These are phyloP conservation scores for Halophytophthora polymorphica DNA, from an alignment of 352 stramenopile genomes.

Conservation along the genomic window DNA sequence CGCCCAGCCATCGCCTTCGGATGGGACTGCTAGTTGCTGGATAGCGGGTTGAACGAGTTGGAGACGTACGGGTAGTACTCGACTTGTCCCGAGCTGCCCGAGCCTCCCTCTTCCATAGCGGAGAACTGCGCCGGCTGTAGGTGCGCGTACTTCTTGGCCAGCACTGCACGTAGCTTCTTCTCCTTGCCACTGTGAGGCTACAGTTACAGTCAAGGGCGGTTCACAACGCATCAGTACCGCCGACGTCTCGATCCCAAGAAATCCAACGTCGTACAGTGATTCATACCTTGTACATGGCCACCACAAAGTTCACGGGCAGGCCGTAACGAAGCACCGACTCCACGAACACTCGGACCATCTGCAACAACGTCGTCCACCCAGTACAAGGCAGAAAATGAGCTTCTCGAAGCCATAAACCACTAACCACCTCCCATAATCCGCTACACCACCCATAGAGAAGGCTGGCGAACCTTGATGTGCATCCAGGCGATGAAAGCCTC, in stretches of 20 bases:
- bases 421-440: not conserved
- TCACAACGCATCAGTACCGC: constrained; percentile 2
- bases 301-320: constrained; percentile 95
- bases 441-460: not conserved
- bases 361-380: constrained; percentile 1
- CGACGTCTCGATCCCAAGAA: not conserved
- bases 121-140: constrained; percentile 83
- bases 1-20: constrained; percentile 2
- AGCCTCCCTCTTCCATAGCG: constrained; percentile 61
- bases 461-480: constrained; percentile 92
- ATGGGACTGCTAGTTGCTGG: constrained; percentile 14
- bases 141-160: constrained; percentile 85
- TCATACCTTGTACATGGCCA: constrained; percentile 73
- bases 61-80: constrained; percentile 86
- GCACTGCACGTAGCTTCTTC: constrained; percentile 75
- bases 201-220: constrained; percentile 4
- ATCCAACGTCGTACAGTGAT: constrained; percentile 9
- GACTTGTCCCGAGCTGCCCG: constrained; percentile 47
- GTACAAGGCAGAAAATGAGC: too few species aligned
- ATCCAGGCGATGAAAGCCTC: constrained; percentile 98
- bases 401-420: too few species aligned
- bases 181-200: constrained; percentile 77
- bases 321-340: constrained; percentile 98
- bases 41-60: constrained; percentile 73
- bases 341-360: constrained; percentile 95